These are phyloP conservation scores for Limnomonas spitsbergensis DNA, from an alignment of 139 green algal genomes.

Conservation along the genomic window DNA sequence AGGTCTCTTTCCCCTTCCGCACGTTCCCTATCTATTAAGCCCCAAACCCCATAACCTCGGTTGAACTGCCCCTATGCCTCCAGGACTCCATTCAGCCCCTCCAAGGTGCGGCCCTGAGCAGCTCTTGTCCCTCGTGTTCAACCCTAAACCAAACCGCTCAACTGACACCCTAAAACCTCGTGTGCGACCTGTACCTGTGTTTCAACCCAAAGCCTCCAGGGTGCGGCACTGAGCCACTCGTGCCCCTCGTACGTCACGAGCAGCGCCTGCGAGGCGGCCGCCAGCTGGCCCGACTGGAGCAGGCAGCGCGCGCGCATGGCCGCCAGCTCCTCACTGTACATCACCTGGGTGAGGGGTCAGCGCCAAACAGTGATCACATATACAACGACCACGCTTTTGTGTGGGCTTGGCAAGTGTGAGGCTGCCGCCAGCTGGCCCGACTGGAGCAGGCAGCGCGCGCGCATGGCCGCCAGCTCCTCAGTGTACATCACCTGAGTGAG, in stretches of 20 bases:
- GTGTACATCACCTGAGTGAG: conserved; percentile 38
- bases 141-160: too few species aligned
- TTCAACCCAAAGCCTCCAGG: conserved; percentile 39
- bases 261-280: background rate
- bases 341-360: conserved; percentile 23
- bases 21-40: too few species aligned
- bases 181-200: background rate
- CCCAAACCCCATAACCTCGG: too few species aligned
- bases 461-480: conserved; percentile 32
- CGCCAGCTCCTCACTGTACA: conserved; percentile 42
- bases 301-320: conserved; percentile 18
- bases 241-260: conserved; percentile 22
- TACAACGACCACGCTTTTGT: background rate
- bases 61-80: too few species aligned
- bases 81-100: too few species aligned
- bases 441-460: conserved; percentile 21
- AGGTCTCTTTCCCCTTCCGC: too few species aligned
- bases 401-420: background rate
- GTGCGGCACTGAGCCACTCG: background rate
- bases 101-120: too few species aligned
- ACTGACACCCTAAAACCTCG: too few species aligned
- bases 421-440: conserved; percentile 7
- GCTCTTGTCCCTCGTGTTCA: too few species aligned
- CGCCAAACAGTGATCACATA: background rate
- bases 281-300: conserved; percentile 17